A percentile compares a stretch with the other conserved stretches of the same genome.
phyloP scores from a whole-genome alignment of 805 yeast genomes.

The Suhomyces pyralidae region DNA sequence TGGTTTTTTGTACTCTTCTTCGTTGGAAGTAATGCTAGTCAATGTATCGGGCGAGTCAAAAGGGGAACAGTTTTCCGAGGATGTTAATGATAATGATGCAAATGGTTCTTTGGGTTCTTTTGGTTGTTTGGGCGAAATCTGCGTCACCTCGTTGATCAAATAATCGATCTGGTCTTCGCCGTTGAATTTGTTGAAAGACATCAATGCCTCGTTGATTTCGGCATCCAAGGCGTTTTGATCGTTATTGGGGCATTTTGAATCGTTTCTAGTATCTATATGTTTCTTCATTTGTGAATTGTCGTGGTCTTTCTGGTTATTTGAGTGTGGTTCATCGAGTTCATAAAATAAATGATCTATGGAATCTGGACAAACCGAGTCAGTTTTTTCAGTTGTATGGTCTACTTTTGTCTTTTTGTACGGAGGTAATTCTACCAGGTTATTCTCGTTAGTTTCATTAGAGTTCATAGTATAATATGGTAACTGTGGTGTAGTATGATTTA shows the following conservation, averaged over 20 bases:
- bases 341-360: slow-evolving; percentile 6
- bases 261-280: not conserved
- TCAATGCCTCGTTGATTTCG: slow-evolving; percentile 14
- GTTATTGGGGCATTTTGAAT: not conserved
- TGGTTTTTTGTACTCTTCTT: slow-evolving; percentile 9
- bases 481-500: too few relatives aligned
- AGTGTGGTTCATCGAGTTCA: slow-evolving; percentile 2
- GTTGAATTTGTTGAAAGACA: slow-evolving; percentile 12
- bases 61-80: slow-evolving; percentile 12
- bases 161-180: slow-evolving; percentile 1
- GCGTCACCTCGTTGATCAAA: not conserved
- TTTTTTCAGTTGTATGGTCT: not conserved
- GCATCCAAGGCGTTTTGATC: slow-evolving; percentile 8
- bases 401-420: not conserved
- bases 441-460: slow-evolving; percentile 1
- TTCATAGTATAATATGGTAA: not conserved
- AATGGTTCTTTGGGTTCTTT: not conserved
- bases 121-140: not conserved
- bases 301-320: not conserved
- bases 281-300: not conserved
- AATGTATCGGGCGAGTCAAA: slow-evolving; percentile 13
- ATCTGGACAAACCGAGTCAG: not conserved
- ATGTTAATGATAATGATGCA: not conserved
- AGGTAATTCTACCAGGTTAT: slow-evolving; percentile 2
- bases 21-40: slow-evolving; percentile 10